These are phyloP conservation scores for Novymonas esmeraldas DNA, from an alignment of 208 protist species.

Conservation along the genomic window DNA sequence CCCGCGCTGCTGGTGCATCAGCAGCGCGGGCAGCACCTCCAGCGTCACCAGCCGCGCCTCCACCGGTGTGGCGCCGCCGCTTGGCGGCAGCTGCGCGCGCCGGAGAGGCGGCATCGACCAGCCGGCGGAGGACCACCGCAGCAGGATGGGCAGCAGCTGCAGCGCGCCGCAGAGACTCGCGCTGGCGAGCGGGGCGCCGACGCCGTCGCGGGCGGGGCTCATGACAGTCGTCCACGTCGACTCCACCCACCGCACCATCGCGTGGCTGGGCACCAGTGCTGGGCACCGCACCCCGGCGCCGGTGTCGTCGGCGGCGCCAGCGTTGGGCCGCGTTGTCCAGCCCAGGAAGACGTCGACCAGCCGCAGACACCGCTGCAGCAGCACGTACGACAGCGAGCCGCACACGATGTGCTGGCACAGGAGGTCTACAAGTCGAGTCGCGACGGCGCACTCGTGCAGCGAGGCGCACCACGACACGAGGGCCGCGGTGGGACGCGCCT, in stretches of 20 bases:
- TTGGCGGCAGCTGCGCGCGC: conserved; percentile 58
- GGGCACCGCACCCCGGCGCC: neutral
- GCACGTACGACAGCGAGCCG: conserved; percentile 51
- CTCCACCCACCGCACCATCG: conserved; percentile 20
- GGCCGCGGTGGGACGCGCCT: conserved; percentile 5
- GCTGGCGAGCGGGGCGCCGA: conserved; percentile 21
- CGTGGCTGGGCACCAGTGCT: conserved; percentile 17
- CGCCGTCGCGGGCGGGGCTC: conserved; percentile 20
- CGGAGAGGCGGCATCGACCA: conserved; percentile 40
- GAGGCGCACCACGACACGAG: conserved; percentile 28
- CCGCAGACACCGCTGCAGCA: conserved; percentile 43
- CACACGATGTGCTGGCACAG: conserved; percentile 42
- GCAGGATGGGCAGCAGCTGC: conserved; percentile 53
- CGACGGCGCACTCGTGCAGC: conserved; percentile 25
- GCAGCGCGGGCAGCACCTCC: conserved; percentile 34
- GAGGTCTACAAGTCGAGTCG: conserved; percentile 32
- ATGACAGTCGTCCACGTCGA: conserved; percentile 25
- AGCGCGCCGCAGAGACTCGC: conserved; percentile 41
- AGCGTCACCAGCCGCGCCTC: conserved; percentile 47
- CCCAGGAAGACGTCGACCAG: conserved; percentile 37
- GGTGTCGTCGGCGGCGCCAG: conserved; percentile 1
- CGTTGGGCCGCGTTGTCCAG: conserved; percentile 29
- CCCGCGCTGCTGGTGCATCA: conserved; percentile 32
- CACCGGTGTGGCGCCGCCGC: conserved; percentile 39
- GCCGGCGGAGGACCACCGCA: conserved; percentile 31